Evolutionary conservation across 1,139 yeast genomes (phyloP), one percentile per base, ranked within the genome.

Genomic region (Suhomyces guaymorum): DNA sequence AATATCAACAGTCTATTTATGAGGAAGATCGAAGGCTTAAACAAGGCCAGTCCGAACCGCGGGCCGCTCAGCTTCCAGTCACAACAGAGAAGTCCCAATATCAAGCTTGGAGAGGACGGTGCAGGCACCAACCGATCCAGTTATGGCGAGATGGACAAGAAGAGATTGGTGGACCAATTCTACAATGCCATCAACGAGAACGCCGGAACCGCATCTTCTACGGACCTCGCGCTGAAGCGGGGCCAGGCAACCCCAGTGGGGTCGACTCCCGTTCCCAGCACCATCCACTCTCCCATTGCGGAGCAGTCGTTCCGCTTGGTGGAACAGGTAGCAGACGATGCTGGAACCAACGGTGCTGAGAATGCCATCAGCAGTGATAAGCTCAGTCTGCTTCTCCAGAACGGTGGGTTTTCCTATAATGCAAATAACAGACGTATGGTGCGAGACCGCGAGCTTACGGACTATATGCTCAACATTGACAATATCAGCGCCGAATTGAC

Each of bases 131-230:
- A 36, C 2, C 22, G 30, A 7, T 34, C n/a, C n/a, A n/a, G n/a
- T n/a, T n/a, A n/a, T n/a, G n/a, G n/a, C n/a, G n/a, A n/a, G n/a
- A n/a, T 42, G 23, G 59, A 59, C 34, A 54, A 54, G 32, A 64
- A 63, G 39, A 48, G 71, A 26, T 49, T 69, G 37, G 74, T 67
- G 38, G 71, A 67, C 44, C 73, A 67, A 42, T 69, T 69, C 46
- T 68, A 63, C 47, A 61, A 49, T 30, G 38, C 51, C 37, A 37
- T 42, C 39, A 46, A 46, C 33, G 47, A 46, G 14, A 37, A 34
- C n/a, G 24, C 38, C 7, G 28, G 31, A 8, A 32, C 29, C 5
- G 26, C 20, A 4, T 37, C 40, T 14, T 23, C 30, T 22, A 16
- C 33, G 9, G 35, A 35, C 12, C 23, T 38, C 32, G 30, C 27